Conservation (phyloP, 805 yeast species). For the Jamesozyma hellenica region DNA sequence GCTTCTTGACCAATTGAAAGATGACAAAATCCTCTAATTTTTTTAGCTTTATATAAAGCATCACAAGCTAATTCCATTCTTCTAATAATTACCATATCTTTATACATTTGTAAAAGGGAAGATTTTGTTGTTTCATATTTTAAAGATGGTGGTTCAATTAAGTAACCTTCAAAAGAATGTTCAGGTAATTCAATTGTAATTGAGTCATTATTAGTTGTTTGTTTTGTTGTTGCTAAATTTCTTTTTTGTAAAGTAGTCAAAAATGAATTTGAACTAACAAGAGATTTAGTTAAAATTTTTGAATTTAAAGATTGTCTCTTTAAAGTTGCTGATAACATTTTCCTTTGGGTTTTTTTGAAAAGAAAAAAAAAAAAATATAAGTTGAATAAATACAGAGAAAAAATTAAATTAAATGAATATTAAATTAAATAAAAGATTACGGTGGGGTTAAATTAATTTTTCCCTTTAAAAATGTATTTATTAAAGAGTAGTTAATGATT, state of each 20-base stretch:
- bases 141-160: slow-evolving; percentile 63
- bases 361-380: not conserved
- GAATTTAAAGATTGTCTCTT: not conserved
- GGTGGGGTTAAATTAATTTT: too few species aligned
- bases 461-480: too few species aligned
- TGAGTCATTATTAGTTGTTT: slow-evolving; percentile 11
- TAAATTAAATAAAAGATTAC: too few species aligned
- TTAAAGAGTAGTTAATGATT: too few species aligned
- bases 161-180: slow-evolving; percentile 75
- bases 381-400: not conserved
- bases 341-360: not conserved
- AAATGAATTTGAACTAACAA: not conserved
- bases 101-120: slow-evolving; percentile 81
- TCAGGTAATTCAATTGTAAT: slow-evolving; percentile 60
- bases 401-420: too few species aligned
- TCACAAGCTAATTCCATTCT: slow-evolving; percentile 99
- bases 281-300: not conserved
- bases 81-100: slow-evolving; percentile 87
- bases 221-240: not conserved
- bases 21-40: slow-evolving; percentile 98
- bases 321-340: not conserved
- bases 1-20: slow-evolving; percentile 98
- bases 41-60: slow-evolving; percentile 95
- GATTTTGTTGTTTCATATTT: slow-evolving; percentile 71
- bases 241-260: too few species aligned